A percentile compares a stretch with the other conserved stretches of the same genome.
These are phyloP conservation scores for Trametes gibbosa DNA, from an alignment of 768 basidiomycete species.

Conservation along the genomic window DNA sequence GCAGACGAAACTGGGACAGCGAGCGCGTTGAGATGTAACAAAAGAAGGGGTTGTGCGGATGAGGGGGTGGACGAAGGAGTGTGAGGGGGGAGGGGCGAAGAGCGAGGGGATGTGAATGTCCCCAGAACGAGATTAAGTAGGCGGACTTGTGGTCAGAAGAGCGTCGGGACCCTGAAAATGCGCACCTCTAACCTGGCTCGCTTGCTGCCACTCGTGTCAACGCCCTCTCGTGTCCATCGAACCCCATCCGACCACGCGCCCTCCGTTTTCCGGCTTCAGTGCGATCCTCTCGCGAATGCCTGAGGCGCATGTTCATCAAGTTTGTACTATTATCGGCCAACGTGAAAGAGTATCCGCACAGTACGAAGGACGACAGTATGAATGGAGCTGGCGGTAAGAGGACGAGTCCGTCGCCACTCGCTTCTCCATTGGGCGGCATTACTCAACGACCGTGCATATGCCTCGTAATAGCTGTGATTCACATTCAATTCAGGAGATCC, in stretches of 20 bases:
- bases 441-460: no score
- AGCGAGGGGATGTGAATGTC: not conserved
- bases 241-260: not conserved
- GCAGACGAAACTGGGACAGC: not conserved
- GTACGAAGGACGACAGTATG: no score
- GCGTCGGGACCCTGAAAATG: not conserved
- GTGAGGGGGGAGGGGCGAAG: not conserved
- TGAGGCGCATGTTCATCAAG: not conserved
- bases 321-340: not conserved
- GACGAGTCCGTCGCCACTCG: no score
- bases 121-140: not conserved
- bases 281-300: not conserved
- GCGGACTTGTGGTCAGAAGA: not conserved
- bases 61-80: not conserved
- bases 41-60: not conserved
- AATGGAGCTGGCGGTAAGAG: no score
- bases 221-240: not conserved
- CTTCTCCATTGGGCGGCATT: no score
- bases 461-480: no score
- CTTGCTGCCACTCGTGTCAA: not conserved
- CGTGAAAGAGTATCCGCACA: not conserved
- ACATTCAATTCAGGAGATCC: no score
- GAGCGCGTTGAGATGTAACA: not conserved
- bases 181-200: conserved; percentile 8
- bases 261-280: not conserved